Base-by-base conservation (phyloP, 805 yeast species). In the Priceomyces haplophilus region DNA sequence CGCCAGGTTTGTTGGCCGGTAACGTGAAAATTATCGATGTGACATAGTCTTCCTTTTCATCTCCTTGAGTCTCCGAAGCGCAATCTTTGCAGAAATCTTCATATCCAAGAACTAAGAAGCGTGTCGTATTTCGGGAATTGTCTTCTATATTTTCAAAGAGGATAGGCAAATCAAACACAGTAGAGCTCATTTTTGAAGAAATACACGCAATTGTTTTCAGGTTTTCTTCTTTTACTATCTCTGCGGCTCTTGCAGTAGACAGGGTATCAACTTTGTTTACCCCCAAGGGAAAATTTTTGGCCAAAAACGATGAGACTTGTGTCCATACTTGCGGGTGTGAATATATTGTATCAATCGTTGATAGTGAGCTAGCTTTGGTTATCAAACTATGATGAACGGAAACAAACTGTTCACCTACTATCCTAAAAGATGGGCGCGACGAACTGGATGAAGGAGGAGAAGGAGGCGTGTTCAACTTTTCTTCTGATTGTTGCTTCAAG, bases 281-380 rank as follows among this genome's bases (percentile, higher is more conserved):
- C 36, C 55, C 56, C 11, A 58, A 42, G 32, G 56, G 45, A 56
- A 68, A 47, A 15, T 67, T 56, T 37, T 51, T 39, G 24, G 48
- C 39, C 33, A 85, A 58, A 67, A 86, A 93, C 17, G 67, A 59
- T 2, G 75, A 67, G 38, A 87, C 83, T 59, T 91, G 99, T 7
- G 97, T 95, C 99, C 99, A 91, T 0, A 90, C 99, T 61, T 91
- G 99, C 1, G 99, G 97, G 63, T 91, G 99, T 3, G 97, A 86
- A 65, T 86, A 87, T 15, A 91, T 75, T 24, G 72, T 76, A 12
- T 58, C 62, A 40, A 89, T 75, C 11, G 72, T 59, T 1, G 59
- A 49, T 3, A 83, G 50, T 25, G 69, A 71, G 36, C 56, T 52
- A 7, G 77, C 72, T 48, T 60, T 67, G 3, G 82, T 64, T 46